Evolutionary conservation across 1,139 yeast species (phyloP).

Genomic region (Pichia sp.): DNA sequence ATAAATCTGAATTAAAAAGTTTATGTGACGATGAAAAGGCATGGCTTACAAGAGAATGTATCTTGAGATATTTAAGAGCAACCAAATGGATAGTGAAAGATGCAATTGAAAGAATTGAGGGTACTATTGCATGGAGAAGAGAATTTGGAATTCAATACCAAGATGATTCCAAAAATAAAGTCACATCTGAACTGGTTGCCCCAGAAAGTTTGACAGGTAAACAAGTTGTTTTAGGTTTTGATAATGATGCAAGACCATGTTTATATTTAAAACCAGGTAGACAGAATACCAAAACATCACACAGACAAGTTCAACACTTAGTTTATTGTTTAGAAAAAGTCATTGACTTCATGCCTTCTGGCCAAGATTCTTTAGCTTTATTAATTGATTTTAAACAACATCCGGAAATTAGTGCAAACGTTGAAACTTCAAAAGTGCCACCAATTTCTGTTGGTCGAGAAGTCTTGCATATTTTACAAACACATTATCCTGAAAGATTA

Average conservation of each 20-base stretch:
- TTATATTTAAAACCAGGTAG: conserved; percentile 84
- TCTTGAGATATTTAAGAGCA: conserved; percentile 80
- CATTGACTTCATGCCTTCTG: conserved; percentile 90
- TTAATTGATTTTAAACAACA: conserved; percentile 82
- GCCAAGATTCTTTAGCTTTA: conserved; percentile 86
- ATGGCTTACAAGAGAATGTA: conserved; percentile 88
- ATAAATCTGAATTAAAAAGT: conserved; percentile 26
- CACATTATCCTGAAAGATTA: conserved; percentile 92
- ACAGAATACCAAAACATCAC: conserved; percentile 83
- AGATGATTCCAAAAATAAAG: conserved; percentile 30
- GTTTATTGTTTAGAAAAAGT: conserved; percentile 88
- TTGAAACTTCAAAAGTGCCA: conserved; percentile 62
- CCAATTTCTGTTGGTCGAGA: conserved; percentile 76
- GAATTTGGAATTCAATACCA: conserved; percentile 62
- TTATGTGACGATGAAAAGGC: conserved; percentile 62
- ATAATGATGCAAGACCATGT: conserved; percentile 84
- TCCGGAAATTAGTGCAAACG: conserved; percentile 40
- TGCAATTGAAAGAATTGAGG: conserved; percentile 66
- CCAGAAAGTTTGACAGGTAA: conserved; percentile 83
- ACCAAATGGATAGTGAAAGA: conserved; percentile 77
- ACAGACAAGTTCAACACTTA: conserved; percentile 85
- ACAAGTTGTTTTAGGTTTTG: conserved; percentile 82
- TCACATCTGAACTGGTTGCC: conserved; percentile 54
- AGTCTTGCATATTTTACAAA: conserved; percentile 80
- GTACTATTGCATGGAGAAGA: conserved; percentile 84